Conservation (phyloP, 2,329 filamentous ascomycete species). For the Lachnellula hyalina region DNA sequence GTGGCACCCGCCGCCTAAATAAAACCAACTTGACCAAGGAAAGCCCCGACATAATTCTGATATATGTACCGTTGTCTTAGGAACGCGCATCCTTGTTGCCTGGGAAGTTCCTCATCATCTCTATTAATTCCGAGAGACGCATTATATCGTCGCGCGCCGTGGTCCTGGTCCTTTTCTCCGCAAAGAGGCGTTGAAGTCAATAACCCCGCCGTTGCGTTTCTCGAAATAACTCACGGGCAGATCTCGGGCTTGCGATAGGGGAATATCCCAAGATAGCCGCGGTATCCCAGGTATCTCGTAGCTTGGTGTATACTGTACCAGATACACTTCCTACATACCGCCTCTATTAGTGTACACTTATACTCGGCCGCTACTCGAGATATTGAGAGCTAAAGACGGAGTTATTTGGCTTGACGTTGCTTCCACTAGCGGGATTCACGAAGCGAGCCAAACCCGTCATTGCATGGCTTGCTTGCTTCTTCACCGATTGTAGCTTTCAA, state of each 20-base stretch:
- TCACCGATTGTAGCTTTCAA: neutral
- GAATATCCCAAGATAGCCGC: neutral
- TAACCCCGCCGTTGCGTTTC: conserved; percentile 11
- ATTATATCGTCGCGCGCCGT: conserved; percentile 11
- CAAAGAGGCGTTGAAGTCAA: conserved; percentile 9
- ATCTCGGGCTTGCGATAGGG: neutral
- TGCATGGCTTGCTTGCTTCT: neutral
- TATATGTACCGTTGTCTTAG: neutral
- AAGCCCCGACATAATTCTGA: neutral
- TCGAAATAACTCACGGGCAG: conserved; percentile 11
- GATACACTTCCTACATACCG: too few relatives aligned
- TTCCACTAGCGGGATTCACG: too few relatives aligned
- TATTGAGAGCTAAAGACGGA: too few relatives aligned
- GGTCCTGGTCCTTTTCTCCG: conserved; percentile 11
- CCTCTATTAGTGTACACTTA: too few relatives aligned
- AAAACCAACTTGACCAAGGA: neutral
- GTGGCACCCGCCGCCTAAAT: conserved; percentile 16
- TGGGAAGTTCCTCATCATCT: neutral
- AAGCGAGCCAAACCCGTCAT: too few relatives aligned
- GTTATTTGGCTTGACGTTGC: too few relatives aligned
- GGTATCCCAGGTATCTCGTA: too few relatives aligned
- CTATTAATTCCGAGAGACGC: conserved; percentile 14
- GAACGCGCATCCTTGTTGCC: neutral
- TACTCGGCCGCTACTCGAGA: too few relatives aligned
- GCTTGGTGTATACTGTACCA: too few relatives aligned